Evolutionary conservation across 441 rosid genomes (phyloP).

Genomic region (Populus hybrid): DNA sequence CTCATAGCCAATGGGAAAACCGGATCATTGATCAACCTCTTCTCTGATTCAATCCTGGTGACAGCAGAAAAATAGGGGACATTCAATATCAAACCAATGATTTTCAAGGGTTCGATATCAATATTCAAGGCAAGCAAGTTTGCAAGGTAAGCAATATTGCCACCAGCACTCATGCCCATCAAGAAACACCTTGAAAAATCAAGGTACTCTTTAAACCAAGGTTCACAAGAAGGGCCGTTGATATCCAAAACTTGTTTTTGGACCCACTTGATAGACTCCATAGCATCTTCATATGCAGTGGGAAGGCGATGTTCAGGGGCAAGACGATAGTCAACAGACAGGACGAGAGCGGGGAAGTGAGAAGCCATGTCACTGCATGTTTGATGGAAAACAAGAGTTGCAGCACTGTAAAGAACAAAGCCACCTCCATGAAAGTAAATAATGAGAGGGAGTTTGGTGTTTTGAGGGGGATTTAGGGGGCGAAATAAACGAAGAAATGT

Average conservation of each 20-base stretch:
- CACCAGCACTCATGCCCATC: background rate
- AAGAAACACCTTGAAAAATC: conserved; percentile 28
- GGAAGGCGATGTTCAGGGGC: conserved; percentile 50
- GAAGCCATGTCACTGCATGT: conserved; percentile 23
- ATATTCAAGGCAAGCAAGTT: background rate
- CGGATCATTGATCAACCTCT: background rate
- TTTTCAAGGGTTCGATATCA: background rate
- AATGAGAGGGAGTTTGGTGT: conserved; percentile 53
- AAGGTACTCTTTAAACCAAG: conserved; percentile 41
- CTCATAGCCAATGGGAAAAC: background rate
- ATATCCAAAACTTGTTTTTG: conserved; percentile 29
- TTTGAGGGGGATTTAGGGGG: conserved; percentile 37
- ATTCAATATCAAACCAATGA: background rate
- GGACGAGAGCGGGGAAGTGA: conserved; percentile 33
- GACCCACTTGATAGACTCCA: conserved; percentile 35
- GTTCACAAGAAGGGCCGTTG: conserved; percentile 25
- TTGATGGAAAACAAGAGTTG: conserved; percentile 14
- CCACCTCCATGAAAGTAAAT: conserved; percentile 37
- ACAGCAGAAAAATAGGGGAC: background rate
- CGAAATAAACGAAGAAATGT: conserved; percentile 55
- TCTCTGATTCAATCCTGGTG: background rate
- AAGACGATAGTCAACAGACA: conserved; percentile 38
- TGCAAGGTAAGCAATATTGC: background rate
- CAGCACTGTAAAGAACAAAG: conserved; percentile 31
- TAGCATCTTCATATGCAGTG: conserved; percentile 41